A percentile compares a stretch with the other conserved stretches of the same genome.
Evolutionary conservation across 768 basidiomycete genomes (phyloP).

Genomic region (Suillus tomentosus): DNA sequence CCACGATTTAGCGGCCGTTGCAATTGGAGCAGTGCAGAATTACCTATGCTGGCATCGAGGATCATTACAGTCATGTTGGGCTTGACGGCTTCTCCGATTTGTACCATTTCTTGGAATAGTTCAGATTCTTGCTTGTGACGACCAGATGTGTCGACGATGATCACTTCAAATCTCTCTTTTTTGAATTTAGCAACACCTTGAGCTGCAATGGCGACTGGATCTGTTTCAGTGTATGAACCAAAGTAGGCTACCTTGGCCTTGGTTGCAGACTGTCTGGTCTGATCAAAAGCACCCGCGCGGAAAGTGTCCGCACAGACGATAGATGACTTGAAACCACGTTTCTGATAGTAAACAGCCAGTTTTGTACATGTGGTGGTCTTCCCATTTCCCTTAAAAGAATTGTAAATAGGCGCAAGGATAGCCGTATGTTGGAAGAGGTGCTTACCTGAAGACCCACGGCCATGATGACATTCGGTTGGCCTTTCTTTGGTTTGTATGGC

Average conservation of each 20-base stretch:
- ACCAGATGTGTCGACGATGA: conserved; percentile 98
- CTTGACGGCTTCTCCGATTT: conserved; percentile 90
- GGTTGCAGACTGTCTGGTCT: conserved; percentile 97
- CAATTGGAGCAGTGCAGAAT: conserved; percentile 16
- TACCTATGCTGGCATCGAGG: conserved; percentile 95
- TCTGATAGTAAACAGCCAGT: conserved; percentile 96
- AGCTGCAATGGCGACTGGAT: conserved; percentile 92
- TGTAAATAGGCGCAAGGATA: conserved; percentile 10
- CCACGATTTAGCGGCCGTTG: conserved; percentile 3
- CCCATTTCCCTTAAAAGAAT: conserved; percentile 75
- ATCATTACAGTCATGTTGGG: conserved; percentile 97
- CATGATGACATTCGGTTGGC: conserved; percentile 94
- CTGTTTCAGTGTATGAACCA: conserved; percentile 98
- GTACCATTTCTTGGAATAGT: conserved; percentile 96
- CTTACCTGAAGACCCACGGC: conserved; percentile 92
- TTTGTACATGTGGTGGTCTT: conserved; percentile 99
- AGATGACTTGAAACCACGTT: conserved; percentile 93
- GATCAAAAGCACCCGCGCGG: conserved; percentile 98
- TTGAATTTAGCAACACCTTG: conserved; percentile 97
- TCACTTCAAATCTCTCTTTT: conserved; percentile 97
- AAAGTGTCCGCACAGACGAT: conserved; percentile 99
- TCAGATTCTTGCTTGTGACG: conserved; percentile 97
- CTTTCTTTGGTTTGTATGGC: conserved; percentile 96
- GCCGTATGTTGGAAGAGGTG: conserved; percentile 11
- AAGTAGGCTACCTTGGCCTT: conserved; percentile 99